Conservation (phyloP, 2,329 filamentous ascomycete genomes). For the Cladosporium velox region DNA sequence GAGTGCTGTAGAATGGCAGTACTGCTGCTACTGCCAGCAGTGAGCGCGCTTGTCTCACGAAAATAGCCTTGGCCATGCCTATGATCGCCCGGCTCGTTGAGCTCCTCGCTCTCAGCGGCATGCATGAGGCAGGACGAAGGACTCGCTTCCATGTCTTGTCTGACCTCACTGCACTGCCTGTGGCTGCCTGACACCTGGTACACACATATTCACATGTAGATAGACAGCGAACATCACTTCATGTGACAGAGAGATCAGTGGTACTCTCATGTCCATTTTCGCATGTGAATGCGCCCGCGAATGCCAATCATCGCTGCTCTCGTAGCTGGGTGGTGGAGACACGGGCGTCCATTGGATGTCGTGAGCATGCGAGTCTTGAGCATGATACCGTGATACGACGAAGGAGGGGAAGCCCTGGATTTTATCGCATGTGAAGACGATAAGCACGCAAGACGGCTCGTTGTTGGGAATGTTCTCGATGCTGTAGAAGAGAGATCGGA, state of each 20-base stretch:
- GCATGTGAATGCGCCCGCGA: conserved; percentile 1
- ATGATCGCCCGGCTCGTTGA: conserved; percentile 10
- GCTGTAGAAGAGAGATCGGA: background rate
- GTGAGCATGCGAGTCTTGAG: conserved; percentile 5
- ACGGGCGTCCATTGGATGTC: background rate
- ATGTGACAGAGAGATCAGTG: conserved; percentile 2
- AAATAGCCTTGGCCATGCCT: background rate
- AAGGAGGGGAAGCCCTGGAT: background rate
- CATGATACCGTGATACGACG: background rate
- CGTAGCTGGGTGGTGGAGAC: conserved; percentile 6
- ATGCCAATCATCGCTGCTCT: background rate
- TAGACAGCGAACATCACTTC: conserved; percentile 1
- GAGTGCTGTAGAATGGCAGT: background rate
- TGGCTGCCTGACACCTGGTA: background rate
- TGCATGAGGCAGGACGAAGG: background rate
- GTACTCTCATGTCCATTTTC: background rate
- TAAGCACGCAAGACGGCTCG: background rate
- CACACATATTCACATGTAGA: background rate
- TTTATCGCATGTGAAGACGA: conserved; percentile 1
- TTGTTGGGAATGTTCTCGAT: background rate
- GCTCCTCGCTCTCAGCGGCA: conserved; percentile 8
- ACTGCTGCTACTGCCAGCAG: background rate
- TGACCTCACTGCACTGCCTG: background rate
- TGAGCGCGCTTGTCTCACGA: background rate
- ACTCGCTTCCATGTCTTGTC: conserved; percentile 1